phyloP scores from a whole-genome alignment of 768 basidiomycete genomes.

The Rhizopogon vesiculosus region DNA sequence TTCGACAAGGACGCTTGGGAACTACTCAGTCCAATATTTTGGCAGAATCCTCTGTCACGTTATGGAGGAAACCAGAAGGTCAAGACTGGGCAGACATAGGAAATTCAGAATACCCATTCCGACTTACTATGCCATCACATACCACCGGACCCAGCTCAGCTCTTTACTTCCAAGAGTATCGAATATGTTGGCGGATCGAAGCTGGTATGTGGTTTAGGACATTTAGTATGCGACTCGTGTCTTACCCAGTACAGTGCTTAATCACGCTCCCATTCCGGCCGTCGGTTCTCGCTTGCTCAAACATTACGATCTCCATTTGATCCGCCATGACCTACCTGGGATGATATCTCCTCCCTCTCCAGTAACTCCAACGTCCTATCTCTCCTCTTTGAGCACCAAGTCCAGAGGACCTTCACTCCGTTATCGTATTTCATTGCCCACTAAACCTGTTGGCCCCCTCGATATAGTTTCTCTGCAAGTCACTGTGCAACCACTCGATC shows the following conservation, averaged over 20 bases:
- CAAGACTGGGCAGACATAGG: constrained; percentile 57
- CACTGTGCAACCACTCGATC: constrained; percentile 54
- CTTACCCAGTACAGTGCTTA: constrained; percentile 46
- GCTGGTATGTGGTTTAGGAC: constrained; percentile 49
- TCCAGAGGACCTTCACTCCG: constrained; percentile 54
- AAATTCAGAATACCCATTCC: constrained; percentile 66
- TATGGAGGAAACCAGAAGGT: constrained; percentile 65
- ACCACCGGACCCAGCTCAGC: constrained; percentile 65
- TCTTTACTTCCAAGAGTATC: constrained; percentile 66
- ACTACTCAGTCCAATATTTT: constrained; percentile 57
- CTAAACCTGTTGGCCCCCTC: constrained; percentile 60
- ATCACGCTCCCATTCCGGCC: constrained; percentile 58
- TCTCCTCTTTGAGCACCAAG: constrained; percentile 43
- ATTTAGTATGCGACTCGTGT: constrained; percentile 4
- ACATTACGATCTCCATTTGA: constrained; percentile 67
- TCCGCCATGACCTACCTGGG: constrained; percentile 61
- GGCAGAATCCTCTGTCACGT: constrained; percentile 58
- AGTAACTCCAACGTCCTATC: constrained; percentile 31
- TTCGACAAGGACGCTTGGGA: constrained; percentile 58
- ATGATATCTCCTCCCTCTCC: constrained; percentile 31
- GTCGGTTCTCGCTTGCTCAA: constrained; percentile 67
- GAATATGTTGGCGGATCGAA: constrained; percentile 80
- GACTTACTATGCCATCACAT: constrained; percentile 59
- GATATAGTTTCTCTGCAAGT: constrained; percentile 69
- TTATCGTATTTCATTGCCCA: constrained; percentile 54